These are phyloP conservation scores for Lipomyces oligophaga DNA, from an alignment of 805 yeast genomes.

Conservation along the genomic window DNA sequence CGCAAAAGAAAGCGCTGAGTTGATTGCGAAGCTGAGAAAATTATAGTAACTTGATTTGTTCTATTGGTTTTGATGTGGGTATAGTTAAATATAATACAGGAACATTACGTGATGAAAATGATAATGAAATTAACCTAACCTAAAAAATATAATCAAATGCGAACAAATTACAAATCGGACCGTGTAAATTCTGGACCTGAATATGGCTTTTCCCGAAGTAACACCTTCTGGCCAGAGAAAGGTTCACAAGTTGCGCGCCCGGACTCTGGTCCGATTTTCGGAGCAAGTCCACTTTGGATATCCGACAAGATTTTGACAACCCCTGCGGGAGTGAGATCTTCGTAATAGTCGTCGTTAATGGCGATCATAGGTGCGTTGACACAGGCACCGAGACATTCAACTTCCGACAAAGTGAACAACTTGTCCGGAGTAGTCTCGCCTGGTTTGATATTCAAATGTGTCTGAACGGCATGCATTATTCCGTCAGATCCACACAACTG, in stretches of 20 bases:
- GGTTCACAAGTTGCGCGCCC: slow-evolving; percentile 70
- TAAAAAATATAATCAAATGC: not conserved
- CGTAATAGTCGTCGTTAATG: slow-evolving; percentile 75
- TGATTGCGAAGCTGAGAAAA: slow-evolving; percentile 27
- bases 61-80: not conserved
- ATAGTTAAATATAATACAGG: not conserved
- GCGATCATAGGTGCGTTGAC: slow-evolving; percentile 89
- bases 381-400: slow-evolving; percentile 89
- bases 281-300: slow-evolving; percentile 59
- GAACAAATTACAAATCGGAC: slow-evolving; percentile 51
- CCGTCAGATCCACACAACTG: slow-evolving; percentile 78
- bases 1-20: slow-evolving; percentile 32
- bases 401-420: slow-evolving; percentile 77
- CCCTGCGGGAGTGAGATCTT: slow-evolving; percentile 70
- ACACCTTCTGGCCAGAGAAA: slow-evolving; percentile 59
- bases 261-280: slow-evolving; percentile 64
- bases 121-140: not conserved
- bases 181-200: slow-evolving; percentile 70
- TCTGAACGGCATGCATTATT: slow-evolving; percentile 65
- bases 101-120: not conserved
- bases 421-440: slow-evolving; percentile 76
- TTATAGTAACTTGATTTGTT: slow-evolving; percentile 6
- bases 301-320: slow-evolving; percentile 58
- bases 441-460: slow-evolving; percentile 59
- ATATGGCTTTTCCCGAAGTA: slow-evolving; percentile 57